phyloP scores from a whole-genome alignment of 495 filamentous ascomycete genomes.

The Hyaloscypha variabilis region DNA sequence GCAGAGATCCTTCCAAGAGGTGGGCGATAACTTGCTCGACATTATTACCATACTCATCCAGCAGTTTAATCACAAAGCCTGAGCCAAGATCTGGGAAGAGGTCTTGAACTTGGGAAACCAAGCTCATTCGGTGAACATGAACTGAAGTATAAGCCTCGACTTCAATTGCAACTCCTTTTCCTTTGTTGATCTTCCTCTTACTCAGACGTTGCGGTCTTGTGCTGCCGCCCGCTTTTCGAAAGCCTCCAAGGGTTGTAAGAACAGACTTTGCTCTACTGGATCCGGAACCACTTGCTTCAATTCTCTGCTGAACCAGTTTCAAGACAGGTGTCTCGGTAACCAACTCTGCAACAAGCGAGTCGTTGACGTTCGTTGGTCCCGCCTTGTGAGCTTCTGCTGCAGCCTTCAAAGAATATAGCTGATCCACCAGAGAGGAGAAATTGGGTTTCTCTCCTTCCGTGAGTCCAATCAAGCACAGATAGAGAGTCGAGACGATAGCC shows the following conservation, averaged over 20 bases:
- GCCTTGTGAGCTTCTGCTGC: conserved; percentile 59
- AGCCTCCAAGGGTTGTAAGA: conserved; percentile 50
- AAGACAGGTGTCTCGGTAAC: conserved; percentile 63
- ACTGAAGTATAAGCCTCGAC: conserved; percentile 44
- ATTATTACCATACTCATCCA: conserved; percentile 78
- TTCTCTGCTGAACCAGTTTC: conserved; percentile 47
- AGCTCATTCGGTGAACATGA: conserved; percentile 79
- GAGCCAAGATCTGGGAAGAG: conserved; percentile 89
- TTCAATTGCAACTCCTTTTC: conserved; percentile 62
- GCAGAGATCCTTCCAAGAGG: conserved; percentile 81
- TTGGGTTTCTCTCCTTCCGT: conserved; percentile 67
- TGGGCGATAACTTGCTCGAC: conserved; percentile 81
- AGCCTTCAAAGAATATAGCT: conserved; percentile 77
- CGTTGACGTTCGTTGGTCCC: conserved; percentile 50
- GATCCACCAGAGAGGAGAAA: conserved; percentile 72
- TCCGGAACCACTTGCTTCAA: conserved; percentile 41
- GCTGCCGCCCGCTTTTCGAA: conserved; percentile 56
- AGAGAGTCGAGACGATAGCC: conserved; percentile 67
- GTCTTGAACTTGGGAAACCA: conserved; percentile 87
- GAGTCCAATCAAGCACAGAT: conserved; percentile 70
- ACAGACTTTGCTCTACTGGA: conserved; percentile 61
- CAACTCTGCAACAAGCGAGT: conserved; percentile 61
- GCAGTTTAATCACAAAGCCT: conserved; percentile 75
- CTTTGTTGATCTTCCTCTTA: conserved; percentile 46
- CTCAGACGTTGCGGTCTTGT: conserved; percentile 53